Base-by-base conservation (phyloP, 805 yeast genomes). In the Yamadazyma sp. region DNA sequence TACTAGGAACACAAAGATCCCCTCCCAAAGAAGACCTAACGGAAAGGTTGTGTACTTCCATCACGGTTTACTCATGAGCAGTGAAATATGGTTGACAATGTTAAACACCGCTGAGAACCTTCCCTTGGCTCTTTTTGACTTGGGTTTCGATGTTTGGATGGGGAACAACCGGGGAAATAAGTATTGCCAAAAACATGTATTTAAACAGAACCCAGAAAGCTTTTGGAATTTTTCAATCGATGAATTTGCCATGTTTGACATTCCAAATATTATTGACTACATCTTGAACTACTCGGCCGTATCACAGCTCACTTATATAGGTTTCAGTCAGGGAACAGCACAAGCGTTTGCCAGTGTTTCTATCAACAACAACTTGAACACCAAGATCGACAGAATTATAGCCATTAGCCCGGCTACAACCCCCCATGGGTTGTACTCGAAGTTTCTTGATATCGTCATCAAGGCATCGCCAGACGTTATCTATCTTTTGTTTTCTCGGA, bases 401-500 rank as follows among this genome's bases (percentile, higher is more conserved):
- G 96, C 95, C 2, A 75, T 90, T 30, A 86, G 96, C 0, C 98
- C 98, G 0, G 97, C 97, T 1, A 83, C 91, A 73, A 83, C 95
- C 0, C 98, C 98, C 0, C 82, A 80, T 29, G 93, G 95, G 2
- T 67, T 90, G 27, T 79, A 81, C 45, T 85, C 90, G 45, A 77
- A 80, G 52, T 64, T 91, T 28, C 80, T 86, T 14, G 91, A 86
- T 53, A 72, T 84, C 0, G 66, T 91, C 32, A 77, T 86, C 44
- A 77, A 83, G 47, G 75, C 93, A 1, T 80, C 89, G 3, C 96
- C 97, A 1, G 69, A 77, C 37, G 59, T 88, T 26, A 64, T 90
- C 52, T 85, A 71, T 54, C 57, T 78, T 21, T 59, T 88, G 26
- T 90, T 90, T 57, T 95, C 96, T 2, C 66, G 77, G 36, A 71